Evolutionary conservation across 2,329 filamentous ascomycete genomes (phyloP), one percentile per base, ranked within the genome.

Genomic region (Hymenoscyphus scutula): DNA sequence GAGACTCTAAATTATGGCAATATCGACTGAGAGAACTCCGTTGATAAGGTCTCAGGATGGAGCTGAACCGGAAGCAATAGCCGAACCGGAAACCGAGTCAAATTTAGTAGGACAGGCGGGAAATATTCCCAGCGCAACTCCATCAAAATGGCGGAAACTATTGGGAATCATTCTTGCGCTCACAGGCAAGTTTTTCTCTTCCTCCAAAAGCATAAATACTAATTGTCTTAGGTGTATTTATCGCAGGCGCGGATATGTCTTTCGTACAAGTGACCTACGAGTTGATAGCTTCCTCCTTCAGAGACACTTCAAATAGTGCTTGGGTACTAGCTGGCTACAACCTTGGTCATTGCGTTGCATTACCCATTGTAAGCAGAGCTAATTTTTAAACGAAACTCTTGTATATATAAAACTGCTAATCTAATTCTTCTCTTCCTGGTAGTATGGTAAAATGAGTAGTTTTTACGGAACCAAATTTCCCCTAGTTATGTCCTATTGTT

Each of bases 361-460:
- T 45, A n/a, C 41, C 41, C 19, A 45, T 45, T 23, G 41, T 45
- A 45, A 45, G 41, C n/a, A 45, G 23, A 19, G 41, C n/a, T 45
- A n/a, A 17, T 45, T 1, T 23, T 10, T 19, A 45, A 45, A 10
- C 10, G n/a, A 19, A 45, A 19, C n/a, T 7, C 19, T 11, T 19
- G n/a, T 19, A 19, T 23, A 10, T n/a, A 45, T 45, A 7, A 3
- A 19, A 19, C 6, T 1, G n/a, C 41, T 45, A 23, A 45, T 19
- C 32, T 10, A 34, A 10, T 10, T 8, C 32, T 34, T 34, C 32
- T 34, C 19, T 23, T 2, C n/a, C 13, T 10, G n/a, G 23, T 45
- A 45, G 41, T 45, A 45, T n/a, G 41, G 41, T n/a, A 45, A 45
- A 45, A 45, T 45, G 41, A 45, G 41, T 8, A 45, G 41, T 23